A percentile compares a stretch with the other conserved stretches of the same genome.
Evolutionary conservation across 176 grass and related monocot genomes (phyloP).

Genomic region (Aegilops sharonensis): DNA sequence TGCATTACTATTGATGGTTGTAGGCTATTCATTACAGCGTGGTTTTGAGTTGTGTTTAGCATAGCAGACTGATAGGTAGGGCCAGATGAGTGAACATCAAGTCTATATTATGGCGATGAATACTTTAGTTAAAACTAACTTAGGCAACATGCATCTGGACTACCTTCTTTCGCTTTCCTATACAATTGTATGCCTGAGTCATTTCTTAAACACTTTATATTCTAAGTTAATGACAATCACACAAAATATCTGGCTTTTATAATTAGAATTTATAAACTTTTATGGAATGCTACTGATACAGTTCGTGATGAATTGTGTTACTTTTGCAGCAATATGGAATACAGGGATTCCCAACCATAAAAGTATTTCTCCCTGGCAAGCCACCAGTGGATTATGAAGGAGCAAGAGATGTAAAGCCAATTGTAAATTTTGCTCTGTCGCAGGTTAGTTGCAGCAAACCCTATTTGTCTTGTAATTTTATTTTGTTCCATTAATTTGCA

Average conservation of each 20-base stretch:
- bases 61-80: not conserved
- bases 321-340: conserved; percentile 89
- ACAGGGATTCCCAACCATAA: conserved; percentile 90
- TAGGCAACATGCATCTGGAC: too few species aligned
- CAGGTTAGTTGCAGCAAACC: conserved; percentile 55
- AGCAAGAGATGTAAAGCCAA: conserved; percentile 88
- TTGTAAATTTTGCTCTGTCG: conserved; percentile 83
- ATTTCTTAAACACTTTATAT: not conserved
- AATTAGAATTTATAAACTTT: not conserved
- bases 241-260: not conserved
- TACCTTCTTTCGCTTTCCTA: too few species aligned
- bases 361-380: conserved; percentile 92
- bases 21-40: not conserved
- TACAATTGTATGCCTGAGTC: not conserved
- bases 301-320: not conserved
- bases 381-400: conserved; percentile 94
- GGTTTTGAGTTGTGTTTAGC: not conserved
- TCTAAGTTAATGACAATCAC: not conserved
- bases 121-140: not conserved
- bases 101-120: not conserved
- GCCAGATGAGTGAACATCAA: not conserved
- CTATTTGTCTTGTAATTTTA: not conserved
- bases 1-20: not conserved
- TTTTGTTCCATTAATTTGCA: conserved; percentile 17
- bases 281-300: not conserved